Conservation (phyloP, 192 early-diverging fungal genomes). For the Chytriomyces hyalinus region DNA sequence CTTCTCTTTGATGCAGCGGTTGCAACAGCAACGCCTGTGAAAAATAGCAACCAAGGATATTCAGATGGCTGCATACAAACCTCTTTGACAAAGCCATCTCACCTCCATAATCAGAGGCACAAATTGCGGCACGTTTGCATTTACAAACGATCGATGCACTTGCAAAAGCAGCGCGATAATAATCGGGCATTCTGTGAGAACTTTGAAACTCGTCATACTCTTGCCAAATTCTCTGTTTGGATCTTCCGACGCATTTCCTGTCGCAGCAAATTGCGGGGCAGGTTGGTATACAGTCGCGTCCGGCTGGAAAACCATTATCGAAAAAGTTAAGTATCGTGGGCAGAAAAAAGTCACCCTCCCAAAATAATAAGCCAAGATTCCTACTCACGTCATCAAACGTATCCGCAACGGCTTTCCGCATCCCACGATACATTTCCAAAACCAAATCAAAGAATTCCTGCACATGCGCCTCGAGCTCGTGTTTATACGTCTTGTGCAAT, state of each 20-base stretch:
- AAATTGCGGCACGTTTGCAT: conserved; percentile 80
- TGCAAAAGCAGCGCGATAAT: conserved; percentile 96
- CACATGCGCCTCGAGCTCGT: conserved; percentile 82
- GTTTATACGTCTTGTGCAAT: conserved; percentile 86
- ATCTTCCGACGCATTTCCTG: conserved; percentile 53
- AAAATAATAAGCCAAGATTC: not conserved
- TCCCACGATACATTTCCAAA: conserved; percentile 90
- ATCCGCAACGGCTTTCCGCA: conserved; percentile 82
- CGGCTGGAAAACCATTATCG: conserved; percentile 1
- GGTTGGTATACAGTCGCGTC: not conserved
- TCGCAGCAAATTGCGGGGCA: conserved; percentile 59
- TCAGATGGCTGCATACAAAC: not conserved
- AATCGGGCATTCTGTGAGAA: conserved; percentile 97
- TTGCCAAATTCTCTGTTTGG: conserved; percentile 67
- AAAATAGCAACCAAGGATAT: not conserved
- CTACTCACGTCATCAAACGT: conserved; percentile 69
- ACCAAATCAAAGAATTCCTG: conserved; percentile 91
- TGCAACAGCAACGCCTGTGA: conserved; percentile 57
- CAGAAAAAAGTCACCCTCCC: not conserved
- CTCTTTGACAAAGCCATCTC: not conserved
- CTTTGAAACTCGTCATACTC: conserved; percentile 92
- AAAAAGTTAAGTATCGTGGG: not conserved
- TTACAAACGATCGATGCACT: conserved; percentile 79
- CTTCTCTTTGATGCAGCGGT: conserved; percentile 48
- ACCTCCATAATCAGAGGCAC: conserved; percentile 88